phyloP scores from a whole-genome alignment of 2,329 filamentous ascomycete genomes.

The Scedosporium minutisporum region DNA sequence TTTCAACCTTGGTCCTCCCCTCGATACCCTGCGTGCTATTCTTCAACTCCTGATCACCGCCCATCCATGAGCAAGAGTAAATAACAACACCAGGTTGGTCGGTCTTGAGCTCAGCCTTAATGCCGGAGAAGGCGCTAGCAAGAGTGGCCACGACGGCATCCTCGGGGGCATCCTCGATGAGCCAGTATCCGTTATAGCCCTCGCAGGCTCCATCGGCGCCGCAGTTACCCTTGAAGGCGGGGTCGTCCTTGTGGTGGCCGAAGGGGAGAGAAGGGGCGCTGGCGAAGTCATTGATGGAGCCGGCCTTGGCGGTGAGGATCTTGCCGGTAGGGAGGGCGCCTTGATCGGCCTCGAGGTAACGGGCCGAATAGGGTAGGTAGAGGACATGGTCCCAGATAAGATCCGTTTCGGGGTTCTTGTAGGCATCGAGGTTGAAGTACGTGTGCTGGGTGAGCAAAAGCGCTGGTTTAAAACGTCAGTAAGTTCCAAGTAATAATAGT shows the following conservation, averaged over 20 bases:
- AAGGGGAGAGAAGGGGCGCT: conserved; percentile 48
- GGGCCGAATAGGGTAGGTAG: conserved; percentile 51
- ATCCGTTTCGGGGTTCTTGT: conserved; percentile 44
- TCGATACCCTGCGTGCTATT: conserved; percentile 50
- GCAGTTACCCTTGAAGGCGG: conserved; percentile 53
- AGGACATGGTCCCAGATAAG: conserved; percentile 53
- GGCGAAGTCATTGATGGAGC: conserved; percentile 58
- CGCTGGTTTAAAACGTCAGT: conserved; percentile 19
- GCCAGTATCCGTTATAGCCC: conserved; percentile 59
- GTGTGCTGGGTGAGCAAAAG: conserved; percentile 58
- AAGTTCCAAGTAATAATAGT: background rate
- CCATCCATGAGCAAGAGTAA: conserved; percentile 55
- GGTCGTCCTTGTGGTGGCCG: conserved; percentile 47
- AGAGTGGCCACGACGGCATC: conserved; percentile 41
- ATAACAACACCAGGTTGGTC: conserved; percentile 64
- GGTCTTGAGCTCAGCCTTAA: conserved; percentile 58
- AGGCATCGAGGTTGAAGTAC: conserved; percentile 61
- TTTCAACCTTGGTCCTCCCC: conserved; percentile 31
- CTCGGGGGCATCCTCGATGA: conserved; percentile 31
- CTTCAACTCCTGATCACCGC: conserved; percentile 34
- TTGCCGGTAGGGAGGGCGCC: conserved; percentile 50
- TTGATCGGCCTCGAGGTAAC: conserved; percentile 46
- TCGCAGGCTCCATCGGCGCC: conserved; percentile 52
- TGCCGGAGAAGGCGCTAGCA: conserved; percentile 54
- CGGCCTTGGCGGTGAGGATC: conserved; percentile 44